Conservation (phyloP, 2,329 filamentous ascomycete genomes). For the Trichoderma oligosporum region DNA sequence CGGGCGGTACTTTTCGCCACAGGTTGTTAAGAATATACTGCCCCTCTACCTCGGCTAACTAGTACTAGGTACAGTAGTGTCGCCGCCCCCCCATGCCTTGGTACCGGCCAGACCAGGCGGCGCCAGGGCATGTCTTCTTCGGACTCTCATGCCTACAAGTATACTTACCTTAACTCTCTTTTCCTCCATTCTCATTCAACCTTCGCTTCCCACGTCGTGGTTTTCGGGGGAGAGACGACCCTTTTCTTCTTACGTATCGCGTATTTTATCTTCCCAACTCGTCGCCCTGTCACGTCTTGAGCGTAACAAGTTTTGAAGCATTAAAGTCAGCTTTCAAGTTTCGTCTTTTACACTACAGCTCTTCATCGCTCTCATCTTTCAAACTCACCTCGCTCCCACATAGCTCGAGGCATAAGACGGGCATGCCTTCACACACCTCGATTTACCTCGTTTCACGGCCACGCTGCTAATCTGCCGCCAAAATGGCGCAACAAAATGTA, state of each 20-base stretch:
- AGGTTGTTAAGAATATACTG: neutral
- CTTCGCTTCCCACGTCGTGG: conserved; percentile 21
- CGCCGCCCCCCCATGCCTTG: conserved; percentile 38
- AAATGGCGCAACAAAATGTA: conserved; percentile 41
- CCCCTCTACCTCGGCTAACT: conserved; percentile 1
- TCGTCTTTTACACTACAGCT: neutral
- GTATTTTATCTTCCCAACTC: conserved; percentile 21
- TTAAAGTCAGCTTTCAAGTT: neutral
- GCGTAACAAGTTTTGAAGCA: neutral
- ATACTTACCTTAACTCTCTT: conserved; percentile 22
- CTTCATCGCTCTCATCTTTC: conserved; percentile 26
- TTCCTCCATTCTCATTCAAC: conserved; percentile 34
- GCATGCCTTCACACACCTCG: conserved; percentile 30
- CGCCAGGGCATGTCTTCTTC: conserved; percentile 39
- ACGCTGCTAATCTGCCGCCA: conserved; percentile 35
- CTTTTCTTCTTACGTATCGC: conserved; percentile 23
- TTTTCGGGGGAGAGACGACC: conserved; percentile 26
- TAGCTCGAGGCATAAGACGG: conserved; percentile 20
- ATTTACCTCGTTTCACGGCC: conserved; percentile 33
- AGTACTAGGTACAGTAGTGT: conserved; percentile 25
- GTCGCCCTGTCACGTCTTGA: neutral
- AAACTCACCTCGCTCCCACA: conserved; percentile 10
- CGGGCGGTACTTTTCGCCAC: neutral
- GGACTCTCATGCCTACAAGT: conserved; percentile 34
- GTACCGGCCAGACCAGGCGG: conserved; percentile 34